Conservation (phyloP, 208 protist genomes). For the Dictyostelium gargantuum region DNA sequence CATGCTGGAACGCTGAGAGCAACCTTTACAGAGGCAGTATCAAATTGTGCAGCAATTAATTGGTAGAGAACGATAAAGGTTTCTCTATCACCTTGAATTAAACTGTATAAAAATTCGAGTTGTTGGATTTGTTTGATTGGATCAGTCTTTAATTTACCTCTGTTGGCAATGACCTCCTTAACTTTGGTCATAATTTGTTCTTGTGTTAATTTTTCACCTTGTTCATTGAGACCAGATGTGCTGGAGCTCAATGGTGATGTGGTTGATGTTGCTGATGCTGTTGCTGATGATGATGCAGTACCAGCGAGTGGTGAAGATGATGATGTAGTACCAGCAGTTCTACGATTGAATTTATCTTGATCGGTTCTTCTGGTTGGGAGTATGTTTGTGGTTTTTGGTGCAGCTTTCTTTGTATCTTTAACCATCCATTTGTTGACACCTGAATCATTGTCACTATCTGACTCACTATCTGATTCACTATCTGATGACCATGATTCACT, state of each 20-base stretch:
- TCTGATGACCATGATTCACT: constrained; percentile 21
- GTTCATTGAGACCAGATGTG: background rate
- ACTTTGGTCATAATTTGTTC: constrained; percentile 43
- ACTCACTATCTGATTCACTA: background rate
- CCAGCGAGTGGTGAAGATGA: background rate
- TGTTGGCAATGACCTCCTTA: constrained; percentile 9
- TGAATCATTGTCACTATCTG: background rate
- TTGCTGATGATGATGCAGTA: background rate
- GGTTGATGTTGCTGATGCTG: background rate
- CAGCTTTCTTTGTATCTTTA: background rate
- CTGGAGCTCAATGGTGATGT: no score
- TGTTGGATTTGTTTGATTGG: constrained; percentile 21
- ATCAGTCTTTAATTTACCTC: constrained; percentile 56
- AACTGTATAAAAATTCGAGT: background rate
- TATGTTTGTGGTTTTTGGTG: background rate
- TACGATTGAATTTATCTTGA: background rate
- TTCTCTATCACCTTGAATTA: constrained; percentile 18
- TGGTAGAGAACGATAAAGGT: constrained; percentile 9
- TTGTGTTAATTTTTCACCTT: background rate
- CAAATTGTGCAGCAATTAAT: constrained; percentile 30
- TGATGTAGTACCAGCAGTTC: background rate
- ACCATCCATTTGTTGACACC: background rate
- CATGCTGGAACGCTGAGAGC: background rate
- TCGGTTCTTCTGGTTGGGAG: background rate
- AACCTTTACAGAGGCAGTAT: constrained; percentile 16